phyloP scores from a whole-genome alignment of 148 eudicot species.

The Vaccinium vitisidaea region DNA sequence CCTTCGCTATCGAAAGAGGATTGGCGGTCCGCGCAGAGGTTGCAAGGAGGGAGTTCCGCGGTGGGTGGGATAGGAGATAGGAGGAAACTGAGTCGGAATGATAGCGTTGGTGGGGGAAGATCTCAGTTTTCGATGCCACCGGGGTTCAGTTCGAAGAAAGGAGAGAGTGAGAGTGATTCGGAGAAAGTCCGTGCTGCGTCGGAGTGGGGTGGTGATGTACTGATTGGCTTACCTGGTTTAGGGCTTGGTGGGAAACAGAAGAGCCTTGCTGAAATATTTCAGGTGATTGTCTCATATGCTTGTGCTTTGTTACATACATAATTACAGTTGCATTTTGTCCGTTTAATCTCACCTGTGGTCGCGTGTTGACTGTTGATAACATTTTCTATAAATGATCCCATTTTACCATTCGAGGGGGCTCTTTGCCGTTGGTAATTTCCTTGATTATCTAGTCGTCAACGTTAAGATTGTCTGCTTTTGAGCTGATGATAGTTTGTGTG shows the following conservation, averaged over 20 bases:
- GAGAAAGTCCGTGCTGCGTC: slow-evolving; percentile 50
- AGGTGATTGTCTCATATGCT: slow-evolving; percentile 43
- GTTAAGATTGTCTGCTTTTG: neutral
- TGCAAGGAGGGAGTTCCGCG: slow-evolving; percentile 82
- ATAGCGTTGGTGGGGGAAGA: slow-evolving; percentile 51
- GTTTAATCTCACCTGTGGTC: neutral
- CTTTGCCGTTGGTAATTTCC: no score
- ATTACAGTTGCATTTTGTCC: neutral
- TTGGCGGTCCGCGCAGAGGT: slow-evolving; percentile 77
- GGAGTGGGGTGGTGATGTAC: slow-evolving; percentile 95
- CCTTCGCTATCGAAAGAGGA: slow-evolving; percentile 86
- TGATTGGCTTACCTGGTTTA: slow-evolving; percentile 88
- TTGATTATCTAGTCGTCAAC: no score
- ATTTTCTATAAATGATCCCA: no score
- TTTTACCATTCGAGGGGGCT: no score
- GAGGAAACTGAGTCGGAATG: slow-evolving; percentile 61
- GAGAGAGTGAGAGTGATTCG: slow-evolving; percentile 57
- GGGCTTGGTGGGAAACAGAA: slow-evolving; percentile 89
- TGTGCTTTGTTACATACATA: neutral
- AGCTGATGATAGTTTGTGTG: neutral
- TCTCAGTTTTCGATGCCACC: slow-evolving; percentile 72
- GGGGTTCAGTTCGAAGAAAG: slow-evolving; percentile 80
- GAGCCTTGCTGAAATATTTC: slow-evolving; percentile 92
- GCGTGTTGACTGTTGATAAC: neutral
- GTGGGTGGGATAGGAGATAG: slow-evolving; percentile 84